Evolutionary conservation across 352 stramenopile genomes (phyloP), one percentile per base, ranked within the genome.

Genomic region (Globisporangium abappressorium): DNA sequence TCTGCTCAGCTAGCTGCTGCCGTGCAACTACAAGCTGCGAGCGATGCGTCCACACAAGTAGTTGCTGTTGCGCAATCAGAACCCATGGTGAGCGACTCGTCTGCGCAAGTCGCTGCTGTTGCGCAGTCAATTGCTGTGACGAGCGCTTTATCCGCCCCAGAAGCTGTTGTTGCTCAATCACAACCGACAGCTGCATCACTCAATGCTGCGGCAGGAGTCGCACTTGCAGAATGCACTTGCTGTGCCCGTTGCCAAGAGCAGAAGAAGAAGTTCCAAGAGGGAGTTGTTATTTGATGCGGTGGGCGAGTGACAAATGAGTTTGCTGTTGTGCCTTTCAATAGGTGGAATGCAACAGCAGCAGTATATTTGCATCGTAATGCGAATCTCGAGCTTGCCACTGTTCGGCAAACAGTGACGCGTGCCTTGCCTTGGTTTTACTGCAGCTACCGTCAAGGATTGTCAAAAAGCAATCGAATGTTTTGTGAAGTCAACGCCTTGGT

Each of bases 211-310:
- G 1, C 30, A 7, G 55, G 20, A 18, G 28, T 34, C 9, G 20
- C 55, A 7, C 1, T 60, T 5, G 28, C 55, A 18, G 55, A 60
- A 11, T 60, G 55, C 18, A 46, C 55, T n/a, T 60, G 55, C 30
- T 60, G 55, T 22, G 55, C 30, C 5, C 55, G 55, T 18, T 60
- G 55, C 55, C 55, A 60, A 43, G 55, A 60, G 3, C 36, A 34
- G 55, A 60, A 60, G 30, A 34, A 60, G 55, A 41, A 60, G 20
- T 60, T 51, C 7, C 43, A 51, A 22, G 43, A 51, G 12, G 43
- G 20, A 22, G 43, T 51, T 51, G 43, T 51, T 51, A 51, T 51
- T 51, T 51, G 43, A 51, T 51, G 43, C 5, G 14, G 12, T 6
- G 36, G 38, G 38, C 20, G 18, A 24, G 1, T 51, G 18, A 20